Base-by-base conservation (phyloP, 208 protist species). In the Herpetomonas samuelpessoai region DNA sequence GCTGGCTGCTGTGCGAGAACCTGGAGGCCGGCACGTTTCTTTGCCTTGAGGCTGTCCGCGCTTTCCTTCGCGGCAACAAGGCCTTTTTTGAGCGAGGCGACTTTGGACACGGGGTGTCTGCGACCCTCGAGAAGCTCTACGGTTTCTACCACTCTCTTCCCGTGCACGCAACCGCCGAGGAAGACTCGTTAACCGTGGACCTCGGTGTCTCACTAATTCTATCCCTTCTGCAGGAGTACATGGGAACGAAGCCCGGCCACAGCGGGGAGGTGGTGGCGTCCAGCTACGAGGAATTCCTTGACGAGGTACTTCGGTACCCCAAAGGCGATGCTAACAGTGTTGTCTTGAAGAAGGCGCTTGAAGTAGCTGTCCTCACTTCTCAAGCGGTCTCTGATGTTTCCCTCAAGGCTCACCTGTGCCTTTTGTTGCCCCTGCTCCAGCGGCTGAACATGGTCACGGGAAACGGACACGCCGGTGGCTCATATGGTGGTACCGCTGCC, bases 41-140 rank as follows among this genome's bases (percentile, higher is more conserved):
- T n/a, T 68, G 71, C 24, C 65, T 86, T 7, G 90, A 88, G 61
- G 81, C 83, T 3, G 87, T 78, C 58, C 58, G 81, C 25, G 69
- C 46, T 10, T 48, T 48, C 44, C 44, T 48, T 9, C 44, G 18
- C 9, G 16, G 18, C 4, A 9, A 48, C 44, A 24, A 19, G 44
- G 19, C 44, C 4, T 24, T 19, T 19, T 48, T 48, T 14, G 35
- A 41, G 35, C 35, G 35, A 6, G 35, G 35, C 35, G 6, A 6
- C 35, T 41, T 41, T 14, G n/a, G n/a, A n/a, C 9, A 6, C 14
- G 35, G 35, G 6, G 35, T 41, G 9, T 6, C 9, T 41, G 35
- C 6, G 9, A 41, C 35, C 14, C 35, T 41, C 9, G 35, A 41
- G 35, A 41, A 41, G 35, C 35, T 41, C 9, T 41, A 41, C 35